Evolutionary conservation across 2,329 filamentous ascomycete species (phyloP).

Genomic region (Mollisiaceae sp.): DNA sequence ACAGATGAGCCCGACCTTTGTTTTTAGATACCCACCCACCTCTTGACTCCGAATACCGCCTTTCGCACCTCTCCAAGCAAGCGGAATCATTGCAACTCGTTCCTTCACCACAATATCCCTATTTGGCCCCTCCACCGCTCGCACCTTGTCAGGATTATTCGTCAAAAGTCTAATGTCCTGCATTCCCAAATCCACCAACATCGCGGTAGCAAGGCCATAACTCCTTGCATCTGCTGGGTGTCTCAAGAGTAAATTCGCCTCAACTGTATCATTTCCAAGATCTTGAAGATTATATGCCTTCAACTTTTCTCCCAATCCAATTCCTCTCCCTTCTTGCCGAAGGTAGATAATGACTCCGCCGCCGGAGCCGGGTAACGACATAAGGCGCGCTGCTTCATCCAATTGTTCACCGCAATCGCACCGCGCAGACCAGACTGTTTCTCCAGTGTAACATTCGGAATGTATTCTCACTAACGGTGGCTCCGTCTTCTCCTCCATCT

Average conservation of each 20-base stretch:
- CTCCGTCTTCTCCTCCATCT: constrained; percentile 5
- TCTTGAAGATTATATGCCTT: constrained; percentile 99
- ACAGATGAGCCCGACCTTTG: constrained; percentile 70
- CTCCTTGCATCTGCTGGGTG: constrained; percentile 95
- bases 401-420: constrained; percentile 98
- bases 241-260: constrained; percentile 87
- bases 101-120: constrained; percentile 87
- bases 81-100: constrained; percentile 90
- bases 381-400: constrained; percentile 92
- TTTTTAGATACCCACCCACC: constrained; percentile 91
- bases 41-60: constrained; percentile 86
- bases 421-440: constrained; percentile 96
- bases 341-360: constrained; percentile 96
- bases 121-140: constrained; percentile 90
- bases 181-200: constrained; percentile 85
- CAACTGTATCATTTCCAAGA: constrained; percentile 94
- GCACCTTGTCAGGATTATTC: constrained; percentile 97
- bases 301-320: constrained; percentile 91
- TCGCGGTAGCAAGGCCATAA: constrained; percentile 95
- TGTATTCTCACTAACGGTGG: constrained; percentile 88
- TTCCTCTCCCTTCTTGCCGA: constrained; percentile 93
- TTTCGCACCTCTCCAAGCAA: constrained; percentile 77
- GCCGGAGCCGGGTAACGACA: constrained; percentile 72
- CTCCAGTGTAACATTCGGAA: constrained; percentile 97
- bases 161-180: constrained; percentile 81